Base-by-base conservation (phyloP, 805 yeast genomes). In the Monosporozyma unispora region DNA sequence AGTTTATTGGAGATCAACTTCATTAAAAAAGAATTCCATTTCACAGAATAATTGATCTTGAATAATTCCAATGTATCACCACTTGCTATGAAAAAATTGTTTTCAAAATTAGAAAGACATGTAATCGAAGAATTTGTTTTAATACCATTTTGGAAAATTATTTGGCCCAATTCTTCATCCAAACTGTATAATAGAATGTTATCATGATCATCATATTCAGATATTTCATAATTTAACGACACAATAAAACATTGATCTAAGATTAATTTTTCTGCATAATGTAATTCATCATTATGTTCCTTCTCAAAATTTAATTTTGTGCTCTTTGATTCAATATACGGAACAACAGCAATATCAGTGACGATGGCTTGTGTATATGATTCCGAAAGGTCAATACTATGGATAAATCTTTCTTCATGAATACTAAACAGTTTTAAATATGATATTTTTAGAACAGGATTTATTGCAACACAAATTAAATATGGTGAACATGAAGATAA, bases 181-280 rank as follows among this genome's bases (percentile, higher is more conserved):
- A 70, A 51, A 0, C 70, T 57, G 44, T 69, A 67, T 7, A 70
- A 50, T 53, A 66, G 50, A 11, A 70, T 44, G 27, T 71, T 66
- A 7, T 66, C 54, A 5, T 55, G 47, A 4, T 45, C 45, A 1
- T 62, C 62, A 18, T 64, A 68, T 45, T 69, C 69, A 7, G 64
- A 56, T 10, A 52, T 48, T 45, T 68, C 69, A 46, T 61, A 62
- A 29, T 61, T 53, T 46, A 71, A 63, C 6, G 73, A 62, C 1
- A 69, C 65, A 3, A 67, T 51, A 53, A 70, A 67, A 49, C 73
- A 69, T 48, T 64, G 69, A 7, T 62, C 57, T n/a, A 69, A 55
- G 3, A 67, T 57, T 28, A 64, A 55, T 42, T 64, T 61, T 52
- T 68, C 66, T 0, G 70, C 73, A 46, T 59, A 55, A 12, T 57